Evolutionary conservation across 106 monocot species (phyloP).

Genomic region (Alisma plantagoaquatica): DNA sequence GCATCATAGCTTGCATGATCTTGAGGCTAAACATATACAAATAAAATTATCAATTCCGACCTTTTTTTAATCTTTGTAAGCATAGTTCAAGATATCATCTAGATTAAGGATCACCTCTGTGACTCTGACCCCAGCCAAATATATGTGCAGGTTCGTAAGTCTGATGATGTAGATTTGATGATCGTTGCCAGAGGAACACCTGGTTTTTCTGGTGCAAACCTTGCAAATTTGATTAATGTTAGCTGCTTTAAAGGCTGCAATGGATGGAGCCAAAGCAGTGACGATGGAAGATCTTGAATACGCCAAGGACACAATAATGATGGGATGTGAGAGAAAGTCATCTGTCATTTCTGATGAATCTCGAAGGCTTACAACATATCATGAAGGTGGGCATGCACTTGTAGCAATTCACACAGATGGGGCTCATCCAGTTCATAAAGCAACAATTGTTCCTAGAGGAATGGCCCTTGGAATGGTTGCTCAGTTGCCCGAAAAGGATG

Average conservation of each 20-base stretch:
- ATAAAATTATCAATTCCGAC: no score
- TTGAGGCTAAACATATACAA: no score
- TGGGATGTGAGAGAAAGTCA: constrained; percentile 88
- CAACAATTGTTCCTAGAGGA: no score
- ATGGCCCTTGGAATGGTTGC: no score
- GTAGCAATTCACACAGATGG: no score
- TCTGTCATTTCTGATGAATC: constrained; percentile 71
- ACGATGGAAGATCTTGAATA: constrained; percentile 84
- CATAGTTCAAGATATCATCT: no score
- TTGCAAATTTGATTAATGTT: constrained; percentile 90
- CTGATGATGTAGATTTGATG: constrained; percentile 87
- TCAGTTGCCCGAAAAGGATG: constrained; percentile 83
- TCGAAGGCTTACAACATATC: constrained; percentile 61
- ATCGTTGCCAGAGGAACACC: constrained; percentile 94
- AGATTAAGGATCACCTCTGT: no score
- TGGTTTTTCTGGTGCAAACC: constrained; percentile 96
- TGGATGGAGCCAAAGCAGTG: constrained; percentile 99
- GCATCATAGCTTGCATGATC: no score
- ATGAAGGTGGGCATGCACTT: constrained; percentile 79
- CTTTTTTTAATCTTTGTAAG: no score
- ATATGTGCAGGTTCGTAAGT: constrained; percentile 77
- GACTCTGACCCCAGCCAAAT: no score
- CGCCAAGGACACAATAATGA: constrained; percentile 97
- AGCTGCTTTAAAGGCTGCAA: constrained; percentile 96
- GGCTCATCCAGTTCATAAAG: no score